phyloP scores from a whole-genome alignment of 306 rosid genomes.

The Cicer yamashitae region DNA sequence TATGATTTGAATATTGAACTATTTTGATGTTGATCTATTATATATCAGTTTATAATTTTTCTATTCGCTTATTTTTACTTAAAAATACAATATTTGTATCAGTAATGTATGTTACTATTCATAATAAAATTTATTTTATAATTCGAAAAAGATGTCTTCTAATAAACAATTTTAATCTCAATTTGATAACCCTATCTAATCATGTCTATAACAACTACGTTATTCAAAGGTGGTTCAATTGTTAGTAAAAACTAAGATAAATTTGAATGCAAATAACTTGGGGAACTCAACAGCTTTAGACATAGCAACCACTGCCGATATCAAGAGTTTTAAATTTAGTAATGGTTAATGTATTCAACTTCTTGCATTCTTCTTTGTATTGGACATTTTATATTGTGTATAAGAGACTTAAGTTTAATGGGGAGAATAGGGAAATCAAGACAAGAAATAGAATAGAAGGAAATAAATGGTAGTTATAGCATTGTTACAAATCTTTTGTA shows the following conservation, averaged over 20 bases:
- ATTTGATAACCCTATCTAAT: too few species aligned
- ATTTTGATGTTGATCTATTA: neutral
- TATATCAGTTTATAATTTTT: too few species aligned
- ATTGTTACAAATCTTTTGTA: neutral
- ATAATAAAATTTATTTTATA: too few species aligned
- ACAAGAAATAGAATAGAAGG: neutral
- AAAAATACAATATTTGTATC: too few species aligned
- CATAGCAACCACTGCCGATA: conserved; percentile 1
- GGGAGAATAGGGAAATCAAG: neutral
- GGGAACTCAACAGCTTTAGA: conserved; percentile 46
- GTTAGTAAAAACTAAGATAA: conserved; percentile 15
- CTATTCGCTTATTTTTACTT: too few species aligned
- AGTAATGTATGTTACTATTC: too few species aligned
- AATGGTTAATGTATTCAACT: neutral
- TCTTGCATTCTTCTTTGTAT: neutral
- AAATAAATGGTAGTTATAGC: conserved; percentile 17
- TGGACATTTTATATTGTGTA: neutral
- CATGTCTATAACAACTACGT: neutral
- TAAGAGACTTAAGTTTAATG: neutral
- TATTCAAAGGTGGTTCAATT: conserved; percentile 27
- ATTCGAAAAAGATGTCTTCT: too few species aligned
- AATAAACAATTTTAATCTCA: too few species aligned
- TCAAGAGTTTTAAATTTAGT: neutral
- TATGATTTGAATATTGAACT: neutral
- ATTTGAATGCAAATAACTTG: conserved; percentile 38